These are phyloP conservation scores for Globisporangium nodosum DNA, from an alignment of 352 stramenopile genomes.

Conservation along the genomic window DNA sequence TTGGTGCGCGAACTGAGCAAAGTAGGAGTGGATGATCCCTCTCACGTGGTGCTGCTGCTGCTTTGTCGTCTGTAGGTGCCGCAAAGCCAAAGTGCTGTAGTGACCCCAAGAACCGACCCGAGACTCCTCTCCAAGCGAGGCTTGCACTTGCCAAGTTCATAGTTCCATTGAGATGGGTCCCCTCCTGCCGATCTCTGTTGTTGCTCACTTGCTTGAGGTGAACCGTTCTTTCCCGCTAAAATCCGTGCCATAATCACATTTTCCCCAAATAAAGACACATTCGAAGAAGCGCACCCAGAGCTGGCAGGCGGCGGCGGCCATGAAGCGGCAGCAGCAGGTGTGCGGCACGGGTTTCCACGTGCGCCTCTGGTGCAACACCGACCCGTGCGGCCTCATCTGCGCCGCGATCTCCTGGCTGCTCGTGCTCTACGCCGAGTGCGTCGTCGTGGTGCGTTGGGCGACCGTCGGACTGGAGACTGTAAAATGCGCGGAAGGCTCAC, in stretches of 20 bases:
- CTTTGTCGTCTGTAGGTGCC: neutral
- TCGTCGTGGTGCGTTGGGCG: slow-evolving; percentile 63
- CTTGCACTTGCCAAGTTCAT: too few relatives aligned
- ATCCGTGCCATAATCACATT: too few relatives aligned
- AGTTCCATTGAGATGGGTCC: too few relatives aligned
- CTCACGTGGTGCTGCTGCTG: neutral
- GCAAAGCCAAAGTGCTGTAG: neutral
- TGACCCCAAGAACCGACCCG: too few relatives aligned
- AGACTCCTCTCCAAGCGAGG: too few relatives aligned
- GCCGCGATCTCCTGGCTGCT: slow-evolving; percentile 88
- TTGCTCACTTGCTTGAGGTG: too few relatives aligned
- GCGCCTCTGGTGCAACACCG: slow-evolving; percentile 87
- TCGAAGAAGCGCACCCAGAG: too few relatives aligned
- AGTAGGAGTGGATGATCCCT: too few relatives aligned
- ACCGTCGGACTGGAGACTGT: neutral
- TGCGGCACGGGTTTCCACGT: slow-evolving; percentile 81
- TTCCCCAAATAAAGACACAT: too few relatives aligned
- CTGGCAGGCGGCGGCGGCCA: too few relatives aligned
- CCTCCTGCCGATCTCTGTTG: too few relatives aligned
- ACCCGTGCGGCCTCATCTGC: slow-evolving; percentile 90
- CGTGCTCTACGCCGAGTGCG: slow-evolving; percentile 88
- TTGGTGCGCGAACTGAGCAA: neutral
- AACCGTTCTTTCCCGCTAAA: too few relatives aligned
- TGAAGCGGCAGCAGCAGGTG: slow-evolving; percentile 25
- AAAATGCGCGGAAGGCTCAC: neutral